phyloP scores from a whole-genome alignment of 306 rosid genomes.

The Cicer judaicum region DNA sequence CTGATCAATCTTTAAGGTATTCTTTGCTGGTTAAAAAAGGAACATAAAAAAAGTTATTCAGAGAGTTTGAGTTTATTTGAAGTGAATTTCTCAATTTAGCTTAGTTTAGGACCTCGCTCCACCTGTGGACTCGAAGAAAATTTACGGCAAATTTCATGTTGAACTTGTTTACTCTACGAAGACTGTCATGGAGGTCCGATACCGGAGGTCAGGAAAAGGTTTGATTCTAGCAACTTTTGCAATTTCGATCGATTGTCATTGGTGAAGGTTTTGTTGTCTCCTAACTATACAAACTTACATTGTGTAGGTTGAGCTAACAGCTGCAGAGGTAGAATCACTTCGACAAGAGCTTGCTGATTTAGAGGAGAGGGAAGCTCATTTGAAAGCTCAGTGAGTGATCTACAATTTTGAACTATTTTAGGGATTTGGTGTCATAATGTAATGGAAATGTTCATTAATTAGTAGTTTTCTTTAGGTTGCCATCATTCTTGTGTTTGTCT shows the following conservation, averaged over 20 bases:
- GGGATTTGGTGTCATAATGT: neutral
- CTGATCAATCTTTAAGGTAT: conserved; percentile 65
- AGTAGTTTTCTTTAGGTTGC: conserved; percentile 13
- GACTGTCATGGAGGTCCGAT: conserved; percentile 71
- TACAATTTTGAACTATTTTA: conserved; percentile 28
- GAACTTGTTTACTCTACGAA: conserved; percentile 65
- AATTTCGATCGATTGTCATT: conserved; percentile 26
- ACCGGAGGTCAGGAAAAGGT: conserved; percentile 80
- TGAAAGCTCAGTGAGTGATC: conserved; percentile 87
- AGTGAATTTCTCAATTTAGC: conserved; percentile 50
- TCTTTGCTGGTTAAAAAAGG: conserved; percentile 29
- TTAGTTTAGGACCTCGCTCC: conserved; percentile 61
- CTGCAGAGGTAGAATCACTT: conserved; percentile 84
- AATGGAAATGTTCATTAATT: conserved; percentile 10
- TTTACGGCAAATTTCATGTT: conserved; percentile 67
- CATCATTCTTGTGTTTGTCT: conserved; percentile 27
- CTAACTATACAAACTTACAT: conserved; percentile 39
- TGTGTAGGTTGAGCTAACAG: conserved; percentile 74
- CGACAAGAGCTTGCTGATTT: conserved; percentile 73
- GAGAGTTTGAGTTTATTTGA: conserved; percentile 33
- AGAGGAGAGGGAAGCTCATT: conserved; percentile 93
- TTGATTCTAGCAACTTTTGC: conserved; percentile 30
- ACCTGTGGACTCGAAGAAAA: conserved; percentile 58
- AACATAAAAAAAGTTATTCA: neutral
- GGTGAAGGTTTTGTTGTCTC: conserved; percentile 31